Evolutionary conservation across 2,329 filamentous ascomycete species (phyloP).

Genomic region (Myotisia sp.): DNA sequence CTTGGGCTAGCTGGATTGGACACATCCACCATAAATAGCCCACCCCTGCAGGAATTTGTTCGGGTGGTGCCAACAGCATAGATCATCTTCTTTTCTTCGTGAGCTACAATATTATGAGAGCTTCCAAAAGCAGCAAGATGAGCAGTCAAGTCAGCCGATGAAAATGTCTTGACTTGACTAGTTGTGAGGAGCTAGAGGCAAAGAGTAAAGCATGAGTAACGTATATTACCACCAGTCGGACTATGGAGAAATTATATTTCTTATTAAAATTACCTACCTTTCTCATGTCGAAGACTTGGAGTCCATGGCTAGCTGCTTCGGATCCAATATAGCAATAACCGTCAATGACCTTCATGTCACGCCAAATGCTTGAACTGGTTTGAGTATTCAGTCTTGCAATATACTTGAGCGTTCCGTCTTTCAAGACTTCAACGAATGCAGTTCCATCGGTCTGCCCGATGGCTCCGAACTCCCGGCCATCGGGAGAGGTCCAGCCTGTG

Average conservation of each 20-base stretch:
- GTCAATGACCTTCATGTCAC: slow-evolving; percentile 25
- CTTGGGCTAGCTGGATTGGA: slow-evolving; percentile 39
- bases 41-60: slow-evolving; percentile 33
- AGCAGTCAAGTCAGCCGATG: slow-evolving; percentile 29
- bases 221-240: not conserved
- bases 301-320: slow-evolving; percentile 39
- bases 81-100: slow-evolving; percentile 35
- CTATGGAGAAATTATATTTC: too few relatives aligned
- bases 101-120: slow-evolving; percentile 38
- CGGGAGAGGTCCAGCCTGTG: slow-evolving; percentile 33
- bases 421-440: slow-evolving; percentile 36
- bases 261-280: slow-evolving; percentile 23
- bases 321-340: slow-evolving; percentile 18
- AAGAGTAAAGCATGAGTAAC: too few relatives aligned
- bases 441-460: slow-evolving; percentile 39
- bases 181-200: too few relatives aligned
- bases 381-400: slow-evolving; percentile 35
- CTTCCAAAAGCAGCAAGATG: slow-evolving; percentile 31
- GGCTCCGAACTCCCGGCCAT: slow-evolving; percentile 38
- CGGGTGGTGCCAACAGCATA: slow-evolving; percentile 31
- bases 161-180: slow-evolving; percentile 34
- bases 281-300: slow-evolving; percentile 51
- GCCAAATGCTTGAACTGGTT: slow-evolving; percentile 21
- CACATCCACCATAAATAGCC: slow-evolving; percentile 47
- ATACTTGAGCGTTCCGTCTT: slow-evolving; percentile 34